Conservation (phyloP, 1,284 basidiomycete genomes). For the Cryptococcus deneoformans region DNA sequence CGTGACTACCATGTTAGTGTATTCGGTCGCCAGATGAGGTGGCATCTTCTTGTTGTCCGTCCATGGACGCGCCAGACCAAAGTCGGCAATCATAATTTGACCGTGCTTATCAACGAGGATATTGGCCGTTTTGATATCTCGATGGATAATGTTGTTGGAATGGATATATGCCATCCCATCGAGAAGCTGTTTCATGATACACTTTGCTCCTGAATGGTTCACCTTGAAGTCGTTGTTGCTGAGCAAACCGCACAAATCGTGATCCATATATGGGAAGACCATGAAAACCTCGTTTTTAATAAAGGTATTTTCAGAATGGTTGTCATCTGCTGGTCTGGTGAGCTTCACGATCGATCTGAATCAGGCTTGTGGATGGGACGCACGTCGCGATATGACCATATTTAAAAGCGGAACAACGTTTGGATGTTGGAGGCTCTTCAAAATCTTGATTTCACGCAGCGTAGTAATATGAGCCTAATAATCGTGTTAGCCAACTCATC, state of each 20-base stretch:
- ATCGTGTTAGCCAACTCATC: neutral
- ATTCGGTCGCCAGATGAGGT: constrained; percentile 56
- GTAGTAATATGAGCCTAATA: constrained; percentile 76
- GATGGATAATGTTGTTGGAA: constrained; percentile 88
- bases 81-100: constrained; percentile 86
- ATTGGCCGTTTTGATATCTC: constrained; percentile 99
- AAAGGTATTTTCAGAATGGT: neutral
- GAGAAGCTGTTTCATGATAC: constrained; percentile 92
- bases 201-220: constrained; percentile 80
- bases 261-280: constrained; percentile 99
- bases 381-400: constrained; percentile 66
- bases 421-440: constrained; percentile 83
- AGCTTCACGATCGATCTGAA: neutral
- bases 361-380: constrained; percentile 8
- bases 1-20: constrained; percentile 99
- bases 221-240: constrained; percentile 84
- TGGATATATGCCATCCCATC: constrained; percentile 97
- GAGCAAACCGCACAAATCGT: constrained; percentile 91
- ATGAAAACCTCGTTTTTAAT: constrained; percentile 68
- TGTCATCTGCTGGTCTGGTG: neutral
- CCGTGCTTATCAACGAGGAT: constrained; percentile 87
- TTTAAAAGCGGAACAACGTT: constrained; percentile 86
- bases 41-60: constrained; percentile 47
- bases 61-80: constrained; percentile 85
- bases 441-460: constrained; percentile 95